These are phyloP conservation scores for Musa balbisiana DNA, from an alignment of 202 grass and related monocot species.

Conservation along the genomic window DNA sequence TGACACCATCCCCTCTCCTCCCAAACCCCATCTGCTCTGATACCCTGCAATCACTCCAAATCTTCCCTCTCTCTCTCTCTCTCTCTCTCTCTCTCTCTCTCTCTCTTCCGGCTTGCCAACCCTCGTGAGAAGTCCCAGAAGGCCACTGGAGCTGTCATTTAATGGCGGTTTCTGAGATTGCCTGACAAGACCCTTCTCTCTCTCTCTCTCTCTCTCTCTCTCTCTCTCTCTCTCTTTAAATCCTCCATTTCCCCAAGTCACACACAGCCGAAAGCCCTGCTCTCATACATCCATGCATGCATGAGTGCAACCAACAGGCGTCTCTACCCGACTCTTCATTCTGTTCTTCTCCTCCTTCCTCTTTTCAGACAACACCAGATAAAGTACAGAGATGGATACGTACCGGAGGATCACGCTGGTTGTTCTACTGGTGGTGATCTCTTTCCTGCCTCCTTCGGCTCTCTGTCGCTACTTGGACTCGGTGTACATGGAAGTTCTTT, in stretches of 20 bases:
- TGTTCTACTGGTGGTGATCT: conserved; percentile 10
- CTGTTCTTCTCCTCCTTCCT: neutral
- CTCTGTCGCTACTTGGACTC: neutral
- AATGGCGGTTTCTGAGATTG: neutral
- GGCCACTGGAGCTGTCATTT: conserved; percentile 4
- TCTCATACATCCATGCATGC: conserved; percentile 30
- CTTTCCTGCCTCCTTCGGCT: neutral
- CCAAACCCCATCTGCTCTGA: neutral
- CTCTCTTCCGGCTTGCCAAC: neutral
- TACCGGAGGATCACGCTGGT: neutral
- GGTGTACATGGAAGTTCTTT: conserved; percentile 35
- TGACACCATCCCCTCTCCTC: neutral
- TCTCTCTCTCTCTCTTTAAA: conserved; percentile 31
- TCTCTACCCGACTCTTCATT: neutral
- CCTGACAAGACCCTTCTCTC: neutral
- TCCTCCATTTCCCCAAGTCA: conserved; percentile 27
- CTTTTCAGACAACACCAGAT: neutral
- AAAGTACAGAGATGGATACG: neutral
- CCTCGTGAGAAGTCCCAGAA: neutral
- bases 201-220: no score
- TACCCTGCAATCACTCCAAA: neutral
- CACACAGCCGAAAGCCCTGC: conserved; percentile 6
- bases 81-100: conserved; percentile 17
- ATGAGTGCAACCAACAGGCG: neutral
- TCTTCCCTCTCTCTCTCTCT: conserved; percentile 22